Evolutionary conservation across 441 rosid species (phyloP), one percentile per base, ranked within the genome.

Genomic region (Gossypium schwendimanii): DNA sequence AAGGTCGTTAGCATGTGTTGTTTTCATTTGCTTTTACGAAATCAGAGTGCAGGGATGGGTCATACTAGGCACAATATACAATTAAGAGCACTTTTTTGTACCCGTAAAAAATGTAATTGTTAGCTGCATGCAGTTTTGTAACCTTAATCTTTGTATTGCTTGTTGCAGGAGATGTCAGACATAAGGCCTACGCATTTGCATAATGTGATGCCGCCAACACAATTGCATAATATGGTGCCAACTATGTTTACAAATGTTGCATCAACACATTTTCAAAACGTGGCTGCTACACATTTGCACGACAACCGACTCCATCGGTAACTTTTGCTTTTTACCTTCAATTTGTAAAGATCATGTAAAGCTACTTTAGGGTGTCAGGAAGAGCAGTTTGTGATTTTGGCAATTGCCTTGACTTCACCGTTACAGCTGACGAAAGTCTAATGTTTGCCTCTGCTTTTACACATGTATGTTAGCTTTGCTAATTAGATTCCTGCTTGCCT

Each of bases 251-350:
- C 83, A 57, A 82, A 78, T 70, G 78, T 77, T 74, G 66, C 79
- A 33, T 81, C 85, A 3, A 76, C 80, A 7, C 89, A 84, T 1
- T 74, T 81, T 77, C 92, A 86, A 49, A 84, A 80, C 14, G 64
- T 86, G 69, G 82, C 87, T 66, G n/a, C 90, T 5, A 58, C 82
- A 62, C 85, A 84, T 73, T 49, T 84, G 83, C 88, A 79, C 23
- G 85, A 83, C 53, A 81, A 77, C 49, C 84, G 75, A 28, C 87
- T 82, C 73, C 87, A 81, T 52, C 80, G 72, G 26, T 81, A 81
- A 57, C 52, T 55, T 11, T 68, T 50, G 55, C 9, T 65, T 70
- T 39, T 12, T 58, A 53, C 14, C 28, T 39, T 28, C 44, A 49
- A 59, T 57, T 28, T 59, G 73, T 79, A 67, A 66, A 72, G 63